Conservation (phyloP, 495 filamentous ascomycete species). For the Extremus antarcticus region DNA sequence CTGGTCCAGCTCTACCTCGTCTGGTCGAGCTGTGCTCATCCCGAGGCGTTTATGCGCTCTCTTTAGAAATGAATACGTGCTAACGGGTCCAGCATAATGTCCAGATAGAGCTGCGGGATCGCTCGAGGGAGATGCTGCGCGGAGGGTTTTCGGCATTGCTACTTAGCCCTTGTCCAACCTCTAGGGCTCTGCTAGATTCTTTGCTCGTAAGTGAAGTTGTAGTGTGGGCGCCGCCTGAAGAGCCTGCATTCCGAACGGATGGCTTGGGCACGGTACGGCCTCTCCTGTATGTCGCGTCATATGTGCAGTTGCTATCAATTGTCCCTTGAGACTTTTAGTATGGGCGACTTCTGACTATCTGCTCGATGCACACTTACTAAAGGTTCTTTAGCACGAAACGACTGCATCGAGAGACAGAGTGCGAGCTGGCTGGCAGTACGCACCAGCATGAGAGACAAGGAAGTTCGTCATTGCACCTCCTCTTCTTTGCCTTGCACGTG, state of each 20-base stretch:
- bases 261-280: slow-evolving; percentile 1
- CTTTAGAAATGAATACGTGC: slow-evolving; percentile 7
- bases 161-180: neutral
- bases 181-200: neutral
- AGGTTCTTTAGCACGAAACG: neutral
- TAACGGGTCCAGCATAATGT: slow-evolving; percentile 13
- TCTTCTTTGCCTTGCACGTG: slow-evolving; percentile 13
- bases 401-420: neutral
- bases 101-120: neutral
- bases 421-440: neutral
- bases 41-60: slow-evolving; percentile 16
- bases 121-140: neutral
- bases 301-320: slow-evolving; percentile 2
- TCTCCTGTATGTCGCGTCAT: slow-evolving; percentile 7
- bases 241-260: neutral
- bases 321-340: no score
- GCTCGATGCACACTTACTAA: neutral
- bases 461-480: slow-evolving; percentile 8
- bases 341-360: no score
- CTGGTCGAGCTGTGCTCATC: neutral
- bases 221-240: neutral
- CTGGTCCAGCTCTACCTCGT: neutral
- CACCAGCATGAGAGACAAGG: slow-evolving; percentile 5
- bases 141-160: neutral
- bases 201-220: neutral